Evolutionary conservation across 768 basidiomycete genomes (phyloP).

Genomic region (Pleurotus ostreatus): DNA sequence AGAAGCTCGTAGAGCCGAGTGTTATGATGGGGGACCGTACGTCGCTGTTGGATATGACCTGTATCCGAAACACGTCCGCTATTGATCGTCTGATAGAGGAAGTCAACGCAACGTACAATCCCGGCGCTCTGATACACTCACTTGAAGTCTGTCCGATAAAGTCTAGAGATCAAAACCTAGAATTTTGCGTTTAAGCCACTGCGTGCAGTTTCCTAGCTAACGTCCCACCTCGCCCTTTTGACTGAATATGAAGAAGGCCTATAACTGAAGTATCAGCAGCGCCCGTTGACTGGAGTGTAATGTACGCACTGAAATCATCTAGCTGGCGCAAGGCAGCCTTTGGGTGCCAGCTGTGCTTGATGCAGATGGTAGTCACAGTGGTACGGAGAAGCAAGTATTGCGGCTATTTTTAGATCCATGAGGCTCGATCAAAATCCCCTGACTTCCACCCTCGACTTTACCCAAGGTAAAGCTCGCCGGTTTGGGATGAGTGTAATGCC

Average conservation of each 20-base stretch:
- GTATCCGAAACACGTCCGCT: slow-evolving; percentile 97
- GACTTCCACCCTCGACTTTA: too few relatives aligned
- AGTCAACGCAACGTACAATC: slow-evolving; percentile 2
- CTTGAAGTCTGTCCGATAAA: slow-evolving; percentile 98
- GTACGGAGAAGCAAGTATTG: too few relatives aligned
- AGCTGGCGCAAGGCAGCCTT: not conserved
- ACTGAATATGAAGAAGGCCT: slow-evolving; percentile 99
- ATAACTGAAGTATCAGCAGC: not conserved
- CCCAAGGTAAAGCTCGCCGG: too few relatives aligned
- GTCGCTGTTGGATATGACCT: slow-evolving; percentile 97
- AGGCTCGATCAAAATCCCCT: too few relatives aligned
- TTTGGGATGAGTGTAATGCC: too few relatives aligned
- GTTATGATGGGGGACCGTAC: slow-evolving; percentile 97
- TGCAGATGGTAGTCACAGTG: too few relatives aligned
- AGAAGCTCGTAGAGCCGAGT: slow-evolving; percentile 96
- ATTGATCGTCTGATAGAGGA: slow-evolving; percentile 73
- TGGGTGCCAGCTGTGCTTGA: not conserved
- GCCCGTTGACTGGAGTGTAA: not conserved
- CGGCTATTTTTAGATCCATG: too few relatives aligned
- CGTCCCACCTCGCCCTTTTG: slow-evolving; percentile 91
- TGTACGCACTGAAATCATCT: slow-evolving; percentile 26
- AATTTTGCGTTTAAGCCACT: slow-evolving; percentile 4
- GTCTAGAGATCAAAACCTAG: slow-evolving; percentile 91
- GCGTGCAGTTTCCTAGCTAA: not conserved
- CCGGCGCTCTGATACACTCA: slow-evolving; percentile 29